These are phyloP conservation scores for Suillus weaverae DNA, from an alignment of 768 basidiomycete species.

Conservation along the genomic window DNA sequence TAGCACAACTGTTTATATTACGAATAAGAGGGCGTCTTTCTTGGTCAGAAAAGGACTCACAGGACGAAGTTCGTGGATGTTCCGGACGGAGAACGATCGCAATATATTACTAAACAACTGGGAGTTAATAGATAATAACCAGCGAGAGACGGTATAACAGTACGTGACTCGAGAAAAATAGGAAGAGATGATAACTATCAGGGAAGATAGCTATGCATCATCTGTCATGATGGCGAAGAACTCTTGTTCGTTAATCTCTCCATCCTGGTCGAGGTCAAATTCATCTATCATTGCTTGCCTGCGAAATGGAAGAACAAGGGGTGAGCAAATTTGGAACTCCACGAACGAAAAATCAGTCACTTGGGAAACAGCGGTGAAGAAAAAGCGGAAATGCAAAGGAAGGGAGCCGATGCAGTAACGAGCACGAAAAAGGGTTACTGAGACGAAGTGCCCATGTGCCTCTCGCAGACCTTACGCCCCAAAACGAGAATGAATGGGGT, in stretches of 20 bases:
- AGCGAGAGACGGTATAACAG: constrained; percentile 9
- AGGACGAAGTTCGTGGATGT: constrained; percentile 6
- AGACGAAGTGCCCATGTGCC: constrained; percentile 25
- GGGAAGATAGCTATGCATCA: constrained; percentile 52
- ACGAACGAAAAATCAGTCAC: constrained; percentile 15
- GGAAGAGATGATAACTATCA: not conserved
- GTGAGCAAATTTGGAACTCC: constrained; percentile 31
- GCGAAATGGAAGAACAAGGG: constrained; percentile 28
- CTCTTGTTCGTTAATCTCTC: constrained; percentile 95
- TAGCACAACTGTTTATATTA: constrained; percentile 24
- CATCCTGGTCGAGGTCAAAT: constrained; percentile 97
- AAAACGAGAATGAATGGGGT: constrained; percentile 14
- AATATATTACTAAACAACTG: constrained; percentile 14
- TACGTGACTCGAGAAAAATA: not conserved
- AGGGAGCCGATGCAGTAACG: constrained; percentile 21
- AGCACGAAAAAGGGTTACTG: constrained; percentile 30
- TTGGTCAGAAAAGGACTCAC: constrained; percentile 24
- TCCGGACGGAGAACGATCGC: constrained; percentile 21
- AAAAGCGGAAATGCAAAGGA: constrained; percentile 19
- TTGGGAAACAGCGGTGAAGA: constrained; percentile 27
- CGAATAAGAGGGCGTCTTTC: constrained; percentile 14
- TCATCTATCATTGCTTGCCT: constrained; percentile 99
- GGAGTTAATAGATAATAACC: constrained; percentile 19
- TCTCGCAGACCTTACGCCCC: constrained; percentile 17
- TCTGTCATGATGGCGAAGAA: constrained; percentile 98